Evolutionary conservation across 148 eudicot genomes (phyloP), one percentile per base, ranked within the genome.

Genomic region (Pouteria glomerata): DNA sequence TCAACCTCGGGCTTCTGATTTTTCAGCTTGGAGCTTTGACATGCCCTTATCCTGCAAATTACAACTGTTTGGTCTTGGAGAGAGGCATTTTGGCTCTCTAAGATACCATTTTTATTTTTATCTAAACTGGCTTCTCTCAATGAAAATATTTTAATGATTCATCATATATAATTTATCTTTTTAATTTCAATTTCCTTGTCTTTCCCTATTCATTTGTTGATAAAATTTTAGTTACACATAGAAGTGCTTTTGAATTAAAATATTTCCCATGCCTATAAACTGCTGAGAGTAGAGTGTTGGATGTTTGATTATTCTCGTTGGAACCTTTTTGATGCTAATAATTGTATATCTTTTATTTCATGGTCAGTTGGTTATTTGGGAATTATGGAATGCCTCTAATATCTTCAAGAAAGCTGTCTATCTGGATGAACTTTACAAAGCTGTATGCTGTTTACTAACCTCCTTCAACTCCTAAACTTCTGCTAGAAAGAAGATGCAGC

Each of bases 401-500:
- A 39, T 42, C 64, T 57, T 26, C 10, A 53, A 37, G 62, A 39
- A 26, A 0, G 5, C 27, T 21, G n/a, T 42, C 35, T 3, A 6
- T 70, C 15, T 66, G 1, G 70, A 57, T 57, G 18, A 70, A 41
- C 51, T 44, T 69, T 58, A 2, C 55, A 63, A 71, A 6, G 26
- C 23, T 62, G 48, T 71, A 10, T 69, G 13, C 56, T 19, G 2
- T 45, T n/a, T 29, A 44, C 23, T 42, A 13, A 70, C 33, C 41
- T 31, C 59, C 12, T 11, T n/a, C 52, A 73, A 33, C 39, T 47
- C 27, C 24, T 52, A 6, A 44, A 68, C 2, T 39, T 81, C 41
- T 80, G 66, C n/a, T 79, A 96, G 97, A 96, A 87, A 76, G 99
- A 96, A 82, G 99, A 96, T 66, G 88, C 92, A 72, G 93, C 93